A percentile compares a stretch with the other conserved stretches of the same genome.
Conservation (phyloP, 495 filamentous ascomycete genomes). For the Penicillium steckii region DNA sequence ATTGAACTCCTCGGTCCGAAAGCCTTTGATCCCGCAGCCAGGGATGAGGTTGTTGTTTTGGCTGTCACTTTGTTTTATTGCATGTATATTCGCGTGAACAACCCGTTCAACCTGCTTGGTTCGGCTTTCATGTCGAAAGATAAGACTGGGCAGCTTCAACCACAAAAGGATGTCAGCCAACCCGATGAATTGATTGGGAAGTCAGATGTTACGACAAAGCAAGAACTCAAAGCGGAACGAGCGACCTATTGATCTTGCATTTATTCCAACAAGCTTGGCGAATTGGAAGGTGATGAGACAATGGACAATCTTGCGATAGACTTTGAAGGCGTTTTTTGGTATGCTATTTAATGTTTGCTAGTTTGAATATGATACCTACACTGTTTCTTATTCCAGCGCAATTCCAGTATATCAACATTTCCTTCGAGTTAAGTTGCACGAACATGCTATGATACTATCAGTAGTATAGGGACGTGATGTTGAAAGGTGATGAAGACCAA, state of each 20-base stretch:
- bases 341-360: too few species aligned
- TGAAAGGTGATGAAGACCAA: too few species aligned
- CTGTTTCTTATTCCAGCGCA: too few species aligned
- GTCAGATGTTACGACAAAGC: background rate
- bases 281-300: too few species aligned
- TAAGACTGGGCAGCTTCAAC: background rate
- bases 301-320: too few species aligned
- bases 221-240: background rate
- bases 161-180: background rate
- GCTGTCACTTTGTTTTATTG: slow-evolving; percentile 21
- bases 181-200: background rate
- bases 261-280: too few species aligned
- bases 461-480: too few species aligned
- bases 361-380: too few species aligned
- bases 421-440: too few species aligned
- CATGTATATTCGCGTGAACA: slow-evolving; percentile 11
- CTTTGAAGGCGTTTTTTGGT: too few species aligned
- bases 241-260: background rate
- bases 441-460: too few species aligned
- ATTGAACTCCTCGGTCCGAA: slow-evolving; percentile 19
- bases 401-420: too few species aligned
- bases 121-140: slow-evolving; percentile 9
- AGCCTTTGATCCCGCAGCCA: slow-evolving; percentile 7
- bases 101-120: slow-evolving; percentile 10
- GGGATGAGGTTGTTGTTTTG: slow-evolving; percentile 27